These are phyloP conservation scores for Lolium multiflorum DNA, from an alignment of 176 grass and related monocot genomes.

Conservation along the genomic window DNA sequence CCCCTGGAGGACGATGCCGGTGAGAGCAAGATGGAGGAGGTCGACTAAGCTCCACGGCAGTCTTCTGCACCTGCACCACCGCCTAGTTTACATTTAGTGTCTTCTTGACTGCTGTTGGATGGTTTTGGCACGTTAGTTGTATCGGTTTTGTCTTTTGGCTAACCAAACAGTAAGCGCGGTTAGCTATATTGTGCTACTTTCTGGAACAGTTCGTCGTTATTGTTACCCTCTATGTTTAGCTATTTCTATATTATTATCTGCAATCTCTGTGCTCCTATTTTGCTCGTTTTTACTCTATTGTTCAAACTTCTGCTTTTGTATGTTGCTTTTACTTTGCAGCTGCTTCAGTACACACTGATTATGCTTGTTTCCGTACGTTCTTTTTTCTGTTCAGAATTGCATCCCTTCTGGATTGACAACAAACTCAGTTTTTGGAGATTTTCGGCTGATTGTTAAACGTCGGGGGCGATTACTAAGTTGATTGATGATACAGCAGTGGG, in stretches of 20 bases:
- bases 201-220: slow-evolving; percentile 19
- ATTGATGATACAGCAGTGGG: too few species aligned
- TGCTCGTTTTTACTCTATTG: background rate
- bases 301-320: too few species aligned
- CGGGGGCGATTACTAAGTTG: too few species aligned
- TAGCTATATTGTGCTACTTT: slow-evolving; percentile 1
- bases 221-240: slow-evolving; percentile 9
- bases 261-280: background rate
- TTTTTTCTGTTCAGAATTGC: too few species aligned
- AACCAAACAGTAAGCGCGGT: background rate
- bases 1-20: slow-evolving; percentile 82
- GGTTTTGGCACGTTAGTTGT: slow-evolving; percentile 33
- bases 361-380: too few species aligned
- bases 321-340: too few species aligned
- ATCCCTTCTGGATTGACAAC: too few species aligned
- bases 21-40: slow-evolving; percentile 99
- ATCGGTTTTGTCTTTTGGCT: slow-evolving; percentile 32
- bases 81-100: background rate
- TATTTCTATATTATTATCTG: background rate
- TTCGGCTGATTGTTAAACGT: too few species aligned
- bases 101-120: slow-evolving; percentile 20
- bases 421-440: too few species aligned
- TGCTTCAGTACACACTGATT: too few species aligned
- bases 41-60: slow-evolving; percentile 65
- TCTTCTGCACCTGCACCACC: background rate